Evolutionary conservation across 75 land plant genomes (phyloP).

Genomic region (Selaginella tamariscina): DNA sequence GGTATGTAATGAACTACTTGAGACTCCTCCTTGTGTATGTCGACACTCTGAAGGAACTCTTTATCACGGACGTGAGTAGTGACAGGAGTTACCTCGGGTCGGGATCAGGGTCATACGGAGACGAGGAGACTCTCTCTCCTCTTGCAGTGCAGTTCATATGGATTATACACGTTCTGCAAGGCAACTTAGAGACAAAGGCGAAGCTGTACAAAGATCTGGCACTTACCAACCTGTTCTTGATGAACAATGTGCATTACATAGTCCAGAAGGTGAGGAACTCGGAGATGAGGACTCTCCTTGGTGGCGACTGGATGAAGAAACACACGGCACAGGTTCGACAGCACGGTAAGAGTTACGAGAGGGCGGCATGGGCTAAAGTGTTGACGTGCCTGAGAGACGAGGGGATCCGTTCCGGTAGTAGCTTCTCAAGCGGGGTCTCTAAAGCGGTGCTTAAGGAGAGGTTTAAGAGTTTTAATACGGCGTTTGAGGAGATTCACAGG

Average conservation of each 20-base stretch:
- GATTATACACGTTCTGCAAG: constrained; percentile 42
- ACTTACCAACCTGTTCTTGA: constrained; percentile 41
- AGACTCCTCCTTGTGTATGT: constrained; percentile 37
- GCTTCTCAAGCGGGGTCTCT: constrained; percentile 51
- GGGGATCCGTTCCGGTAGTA: constrained; percentile 32
- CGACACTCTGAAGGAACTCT: constrained; percentile 31
- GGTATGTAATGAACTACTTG: constrained; percentile 55
- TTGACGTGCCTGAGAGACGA: constrained; percentile 36
- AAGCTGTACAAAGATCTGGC: constrained; percentile 52
- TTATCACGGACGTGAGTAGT: constrained; percentile 9
- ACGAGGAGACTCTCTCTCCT: constrained; percentile 13
- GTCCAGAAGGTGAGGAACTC: constrained; percentile 48
- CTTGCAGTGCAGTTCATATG: constrained; percentile 39
- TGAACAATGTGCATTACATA: constrained; percentile 64
- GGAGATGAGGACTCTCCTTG: constrained; percentile 37
- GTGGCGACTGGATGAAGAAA: constrained; percentile 52
- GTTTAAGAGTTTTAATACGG: constrained; percentile 41
- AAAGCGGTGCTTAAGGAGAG: constrained; percentile 44
- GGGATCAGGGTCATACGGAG: constrained; percentile 1
- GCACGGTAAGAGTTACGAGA: constrained; percentile 40
- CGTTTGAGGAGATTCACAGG: constrained; percentile 58
- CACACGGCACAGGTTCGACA: constrained; percentile 33
- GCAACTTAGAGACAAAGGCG: constrained; percentile 49
- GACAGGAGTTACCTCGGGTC: neutral
- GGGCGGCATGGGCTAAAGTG: constrained; percentile 45